Evolutionary conservation across 768 basidiomycete genomes (phyloP), one percentile per base, ranked within the genome.

Genomic region (Tylopilus rubrobrunneus): DNA sequence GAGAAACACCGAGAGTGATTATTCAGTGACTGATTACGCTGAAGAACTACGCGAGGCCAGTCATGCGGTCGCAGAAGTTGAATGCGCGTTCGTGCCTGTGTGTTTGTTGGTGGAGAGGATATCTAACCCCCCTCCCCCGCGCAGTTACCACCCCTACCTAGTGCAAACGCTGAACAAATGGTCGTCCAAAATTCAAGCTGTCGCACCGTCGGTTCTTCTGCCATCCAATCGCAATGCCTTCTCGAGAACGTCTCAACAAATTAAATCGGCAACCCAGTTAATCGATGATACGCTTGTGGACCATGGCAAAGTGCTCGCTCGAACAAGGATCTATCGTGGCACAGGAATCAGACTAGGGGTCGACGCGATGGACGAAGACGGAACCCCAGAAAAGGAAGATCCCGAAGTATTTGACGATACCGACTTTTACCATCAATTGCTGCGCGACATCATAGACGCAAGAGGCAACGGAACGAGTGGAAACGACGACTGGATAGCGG

Each of bases 131-230:
- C 49, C 15, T 41, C 29, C 51, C 48, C 27, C 50, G 14, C 6
- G 11, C 54, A 76, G 78, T 48, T 78, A 88, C 46, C 92, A 94
- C 66, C 80, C 85, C 3, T 77, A 87, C 56, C 77, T 88, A 12
- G 67, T 92, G 41, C 83, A 85, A 55, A 94, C 90, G 2, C 78
- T 99, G 25, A 75, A 80, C 37, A 98, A 98, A 71, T 99, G 97
- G 97, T 97, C 93, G 10, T 78, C 86, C 25, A 99, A 98, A 74
- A 89, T 98, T 37, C 90, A 94, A 63, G 90, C 95, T 1, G 94
- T 97, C 6, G 83, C 93, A 2, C 86, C 92, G 11, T 84, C 86
- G 7, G 85, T 79, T 40, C 81, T 90, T 12, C 76, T 85, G 6
- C 84, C 86, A 41, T 82, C 80, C 12, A 87, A 82, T 59, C 81